These are phyloP conservation scores for Tetrapisispora fleetii DNA, from an alignment of 805 yeast species.

Conservation along the genomic window DNA sequence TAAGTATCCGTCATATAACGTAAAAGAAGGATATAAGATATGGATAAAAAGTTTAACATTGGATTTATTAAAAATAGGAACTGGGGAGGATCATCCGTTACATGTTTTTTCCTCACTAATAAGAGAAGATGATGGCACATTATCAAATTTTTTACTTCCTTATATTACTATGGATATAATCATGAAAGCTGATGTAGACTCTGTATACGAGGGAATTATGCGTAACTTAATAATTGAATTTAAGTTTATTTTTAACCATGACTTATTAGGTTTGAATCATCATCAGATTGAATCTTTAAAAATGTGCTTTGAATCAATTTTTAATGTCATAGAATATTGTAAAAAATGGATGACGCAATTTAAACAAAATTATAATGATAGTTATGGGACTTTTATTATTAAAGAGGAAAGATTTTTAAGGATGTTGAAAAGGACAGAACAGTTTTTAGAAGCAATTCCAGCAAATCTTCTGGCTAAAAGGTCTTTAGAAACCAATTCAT, in stretches of 20 bases:
- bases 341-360: slow-evolving; percentile 57
- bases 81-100: slow-evolving; percentile 37
- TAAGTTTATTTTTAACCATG: slow-evolving; percentile 42
- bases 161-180: slow-evolving; percentile 61
- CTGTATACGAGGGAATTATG: slow-evolving; percentile 30
- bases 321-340: slow-evolving; percentile 73
- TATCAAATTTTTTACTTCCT: slow-evolving; percentile 67
- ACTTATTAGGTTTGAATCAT: slow-evolving; percentile 36
- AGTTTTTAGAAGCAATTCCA: slow-evolving; percentile 48
- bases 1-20: slow-evolving; percentile 55
- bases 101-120: slow-evolving; percentile 55
- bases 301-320: slow-evolving; percentile 61
- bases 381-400: slow-evolving; percentile 21
- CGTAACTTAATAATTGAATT: slow-evolving; percentile 51
- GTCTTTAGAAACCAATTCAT: slow-evolving; percentile 74
- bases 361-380: slow-evolving; percentile 27
- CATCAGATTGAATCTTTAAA: slow-evolving; percentile 51
- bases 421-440: slow-evolving; percentile 32
- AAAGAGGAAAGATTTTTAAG: slow-evolving; percentile 15
- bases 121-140: slow-evolving; percentile 54
- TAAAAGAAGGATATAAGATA: slow-evolving; percentile 43
- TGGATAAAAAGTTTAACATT: slow-evolving; percentile 71
- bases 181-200: slow-evolving; percentile 38
- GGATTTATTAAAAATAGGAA: slow-evolving; percentile 43
- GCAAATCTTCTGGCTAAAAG: slow-evolving; percentile 62